A percentile compares a stretch with the other conserved stretches of the same genome.
These are phyloP conservation scores for Thelonectria rubi DNA, from an alignment of 2,329 filamentous ascomycete genomes.

Conservation along the genomic window DNA sequence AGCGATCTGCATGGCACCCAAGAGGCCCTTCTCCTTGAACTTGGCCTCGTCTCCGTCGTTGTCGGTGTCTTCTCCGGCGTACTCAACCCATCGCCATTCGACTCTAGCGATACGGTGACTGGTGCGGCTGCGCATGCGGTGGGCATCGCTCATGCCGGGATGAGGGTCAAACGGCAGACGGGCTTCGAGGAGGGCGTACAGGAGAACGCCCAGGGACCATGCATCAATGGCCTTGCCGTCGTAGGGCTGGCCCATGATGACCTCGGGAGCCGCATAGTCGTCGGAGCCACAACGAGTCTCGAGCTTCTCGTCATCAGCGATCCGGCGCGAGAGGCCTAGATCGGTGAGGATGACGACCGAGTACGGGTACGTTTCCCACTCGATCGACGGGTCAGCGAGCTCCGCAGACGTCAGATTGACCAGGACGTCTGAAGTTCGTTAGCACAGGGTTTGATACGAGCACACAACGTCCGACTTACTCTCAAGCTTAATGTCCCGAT, in stretches of 20 bases:
- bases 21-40: conserved; percentile 70
- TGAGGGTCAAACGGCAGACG: conserved; percentile 91
- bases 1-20: conserved; percentile 81
- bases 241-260: conserved; percentile 94
- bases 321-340: conserved; percentile 85
- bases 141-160: conserved; percentile 79
- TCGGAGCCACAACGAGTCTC: conserved; percentile 94
- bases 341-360: conserved; percentile 91
- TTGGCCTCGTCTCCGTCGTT: conserved; percentile 75
- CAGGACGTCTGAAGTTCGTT: conserved; percentile 74
- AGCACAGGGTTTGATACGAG: conserved; percentile 6
- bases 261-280: conserved; percentile 96
- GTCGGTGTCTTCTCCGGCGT: conserved; percentile 83
- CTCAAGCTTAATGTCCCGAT: conserved; percentile 97
- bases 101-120: conserved; percentile 95
- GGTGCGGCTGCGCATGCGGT: conserved; percentile 80
- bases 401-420: conserved; percentile 80
- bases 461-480: conserved; percentile 61
- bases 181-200: conserved; percentile 94
- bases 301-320: conserved; percentile 87
- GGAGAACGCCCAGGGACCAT: conserved; percentile 92
- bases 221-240: conserved; percentile 92
- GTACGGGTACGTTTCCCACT: conserved; percentile 81
- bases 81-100: conserved; percentile 95
- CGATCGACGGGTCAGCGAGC: conserved; percentile 67